Evolutionary conservation across 352 stramenopile species (phyloP).

Genomic region (Globisporangium spiculum): DNA sequence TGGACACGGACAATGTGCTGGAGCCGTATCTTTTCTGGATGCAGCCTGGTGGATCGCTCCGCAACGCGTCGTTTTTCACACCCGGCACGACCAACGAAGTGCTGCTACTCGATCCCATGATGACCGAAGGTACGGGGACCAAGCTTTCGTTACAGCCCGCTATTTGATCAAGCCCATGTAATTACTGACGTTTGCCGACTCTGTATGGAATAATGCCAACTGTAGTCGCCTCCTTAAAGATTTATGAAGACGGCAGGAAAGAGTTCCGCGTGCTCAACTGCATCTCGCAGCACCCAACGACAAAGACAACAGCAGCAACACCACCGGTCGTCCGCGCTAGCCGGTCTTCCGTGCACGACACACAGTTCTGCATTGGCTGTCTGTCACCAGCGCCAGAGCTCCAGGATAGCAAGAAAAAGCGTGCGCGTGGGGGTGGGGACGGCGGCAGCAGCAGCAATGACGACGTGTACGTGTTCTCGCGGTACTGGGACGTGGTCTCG

Average conservation of each 20-base stretch:
- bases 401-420: conserved; percentile 25
- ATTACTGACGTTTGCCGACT: background rate
- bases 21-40: conserved; percentile 85
- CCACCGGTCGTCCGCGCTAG: background rate
- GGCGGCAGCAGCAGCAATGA: background rate
- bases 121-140: conserved; percentile 47
- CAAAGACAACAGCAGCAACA: background rate
- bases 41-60: conserved; percentile 47
- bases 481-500: conserved; percentile 80
- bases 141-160: background rate
- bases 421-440: conserved; percentile 5
- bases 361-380: conserved; percentile 63
- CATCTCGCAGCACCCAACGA: conserved; percentile 42
- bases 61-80: conserved; percentile 58
- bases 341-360: conserved; percentile 26
- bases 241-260: conserved; percentile 57
- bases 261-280: conserved; percentile 81
- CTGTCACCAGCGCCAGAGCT: conserved; percentile 52
- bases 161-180: background rate
- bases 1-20: conserved; percentile 74
- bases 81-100: conserved; percentile 48
- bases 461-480: conserved; percentile 80
- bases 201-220: background rate
- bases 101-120: conserved; percentile 67
- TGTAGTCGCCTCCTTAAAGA: conserved; percentile 64